Conservation (phyloP, 305 asterid species). For the Ajuga reptans region DNA sequence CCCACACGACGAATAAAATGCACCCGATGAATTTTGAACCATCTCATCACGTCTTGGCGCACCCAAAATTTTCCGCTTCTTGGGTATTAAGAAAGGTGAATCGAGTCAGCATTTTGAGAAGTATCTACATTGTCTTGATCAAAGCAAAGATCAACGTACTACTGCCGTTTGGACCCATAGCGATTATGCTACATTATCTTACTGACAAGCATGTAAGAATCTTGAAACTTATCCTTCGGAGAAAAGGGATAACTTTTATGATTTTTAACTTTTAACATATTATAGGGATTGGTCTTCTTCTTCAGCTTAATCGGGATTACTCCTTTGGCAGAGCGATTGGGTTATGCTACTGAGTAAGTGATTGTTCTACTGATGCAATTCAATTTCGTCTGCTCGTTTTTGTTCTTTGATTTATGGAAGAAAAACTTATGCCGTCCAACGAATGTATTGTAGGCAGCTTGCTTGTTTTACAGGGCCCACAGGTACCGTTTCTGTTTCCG, state of each 20-base stretch:
- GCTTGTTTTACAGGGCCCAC: slow-evolving; percentile 79
- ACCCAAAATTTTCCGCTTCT: slow-evolving; percentile 35
- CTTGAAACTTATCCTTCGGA: not conserved
- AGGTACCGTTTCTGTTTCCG: slow-evolving; percentile 38
- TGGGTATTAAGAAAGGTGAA: slow-evolving; percentile 50
- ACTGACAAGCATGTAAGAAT: slow-evolving; percentile 66
- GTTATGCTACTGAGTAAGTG: slow-evolving; percentile 90
- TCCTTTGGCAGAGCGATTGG: slow-evolving; percentile 95
- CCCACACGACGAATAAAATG: slow-evolving; percentile 41
- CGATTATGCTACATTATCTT: slow-evolving; percentile 62
- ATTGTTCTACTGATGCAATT: slow-evolving; percentile 2
- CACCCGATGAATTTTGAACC: slow-evolving; percentile 50
- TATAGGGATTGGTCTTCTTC: slow-evolving; percentile 85
- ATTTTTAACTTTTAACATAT: slow-evolving; percentile 7
- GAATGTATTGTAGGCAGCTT: slow-evolving; percentile 61
- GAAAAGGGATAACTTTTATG: slow-evolving; percentile 6
- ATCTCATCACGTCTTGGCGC: slow-evolving; percentile 34
- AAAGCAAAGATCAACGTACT: slow-evolving; percentile 73
- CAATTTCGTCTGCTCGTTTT: not conserved
- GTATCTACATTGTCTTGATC: slow-evolving; percentile 63
- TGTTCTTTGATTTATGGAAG: not conserved
- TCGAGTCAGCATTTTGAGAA: slow-evolving; percentile 46
- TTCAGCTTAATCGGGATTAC: slow-evolving; percentile 77
- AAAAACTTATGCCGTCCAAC: slow-evolving; percentile 19
- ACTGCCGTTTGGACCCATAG: slow-evolving; percentile 92